Conservation (phyloP, 495 filamentous ascomycete species). For the Cryomyces minteri region DNA sequence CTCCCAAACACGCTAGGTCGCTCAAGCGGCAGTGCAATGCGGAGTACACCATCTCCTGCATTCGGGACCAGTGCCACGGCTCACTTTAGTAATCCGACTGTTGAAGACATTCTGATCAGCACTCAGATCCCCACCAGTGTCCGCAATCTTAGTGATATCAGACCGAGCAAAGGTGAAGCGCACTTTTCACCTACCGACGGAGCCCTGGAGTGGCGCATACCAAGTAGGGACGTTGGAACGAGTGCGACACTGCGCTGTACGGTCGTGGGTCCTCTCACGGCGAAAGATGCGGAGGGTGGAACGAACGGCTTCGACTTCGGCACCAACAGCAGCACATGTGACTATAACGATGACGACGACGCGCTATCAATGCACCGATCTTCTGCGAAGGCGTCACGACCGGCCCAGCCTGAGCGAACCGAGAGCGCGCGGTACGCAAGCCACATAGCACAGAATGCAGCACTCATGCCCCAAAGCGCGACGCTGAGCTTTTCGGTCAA, state of each 20-base stretch:
- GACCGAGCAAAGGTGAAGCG: slow-evolving; percentile 71
- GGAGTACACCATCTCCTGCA: slow-evolving; percentile 33
- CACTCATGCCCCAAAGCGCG: slow-evolving; percentile 79
- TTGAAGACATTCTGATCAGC: slow-evolving; percentile 68
- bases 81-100: slow-evolving; percentile 26
- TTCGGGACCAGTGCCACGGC: slow-evolving; percentile 31
- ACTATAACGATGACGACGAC: slow-evolving; percentile 34
- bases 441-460: slow-evolving; percentile 50
- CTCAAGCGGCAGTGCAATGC: neutral
- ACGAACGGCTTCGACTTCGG: slow-evolving; percentile 29
- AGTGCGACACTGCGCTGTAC: slow-evolving; percentile 66
- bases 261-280: slow-evolving; percentile 25
- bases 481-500: slow-evolving; percentile 79
- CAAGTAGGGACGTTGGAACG: slow-evolving; percentile 43
- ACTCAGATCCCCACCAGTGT: slow-evolving; percentile 68
- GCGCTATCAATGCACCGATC: slow-evolving; percentile 37
- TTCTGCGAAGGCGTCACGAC: slow-evolving; percentile 4
- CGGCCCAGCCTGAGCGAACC: slow-evolving; percentile 4
- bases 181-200: slow-evolving; percentile 53
- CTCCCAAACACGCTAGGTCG: neutral
- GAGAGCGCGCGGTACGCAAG: neutral
- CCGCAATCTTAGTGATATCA: slow-evolving; percentile 71
- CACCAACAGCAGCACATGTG: slow-evolving; percentile 15
- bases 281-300: neutral
- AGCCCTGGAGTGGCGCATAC: slow-evolving; percentile 68